These are phyloP conservation scores for Ogataea ramenticola DNA, from an alignment of 805 yeast species.

Conservation along the genomic window DNA sequence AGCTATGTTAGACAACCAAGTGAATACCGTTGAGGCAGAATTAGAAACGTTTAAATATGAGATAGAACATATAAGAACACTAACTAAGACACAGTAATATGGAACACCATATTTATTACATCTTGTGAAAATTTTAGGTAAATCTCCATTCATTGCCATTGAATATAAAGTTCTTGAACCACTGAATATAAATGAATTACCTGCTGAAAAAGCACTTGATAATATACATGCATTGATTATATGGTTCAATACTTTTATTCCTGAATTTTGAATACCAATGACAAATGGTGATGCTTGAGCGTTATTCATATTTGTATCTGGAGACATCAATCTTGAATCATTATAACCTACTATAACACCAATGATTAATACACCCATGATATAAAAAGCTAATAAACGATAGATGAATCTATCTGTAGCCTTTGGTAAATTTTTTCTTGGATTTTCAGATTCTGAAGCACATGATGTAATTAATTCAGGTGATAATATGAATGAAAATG, in stretches of 20 bases:
- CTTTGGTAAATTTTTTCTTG: conserved; percentile 47
- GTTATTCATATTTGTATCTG: conserved; percentile 36
- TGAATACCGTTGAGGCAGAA: conserved; percentile 52
- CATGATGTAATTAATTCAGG: conserved; percentile 51
- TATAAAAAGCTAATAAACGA: conserved; percentile 49
- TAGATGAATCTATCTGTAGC: conserved; percentile 48
- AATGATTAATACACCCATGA: conserved; percentile 43
- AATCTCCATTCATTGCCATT: conserved; percentile 57
- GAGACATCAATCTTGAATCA: conserved; percentile 34
- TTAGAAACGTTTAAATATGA: conserved; percentile 62
- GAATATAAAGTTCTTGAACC: conserved; percentile 63
- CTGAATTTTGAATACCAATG: conserved; percentile 59
- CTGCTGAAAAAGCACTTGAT: conserved; percentile 61
- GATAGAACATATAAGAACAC: conserved; percentile 35
- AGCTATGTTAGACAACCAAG: conserved; percentile 60
- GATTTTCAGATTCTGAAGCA: conserved; percentile 45
- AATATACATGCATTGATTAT: conserved; percentile 67
- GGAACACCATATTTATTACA: conserved; percentile 48
- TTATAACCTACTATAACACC: conserved; percentile 48
- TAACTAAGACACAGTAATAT: conserved; percentile 35
- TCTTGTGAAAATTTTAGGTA: conserved; percentile 51
- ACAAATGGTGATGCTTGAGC: conserved; percentile 77
- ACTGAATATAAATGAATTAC: conserved; percentile 61
- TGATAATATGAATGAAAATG: conserved; percentile 47
- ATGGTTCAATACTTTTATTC: conserved; percentile 57